Evolutionary conservation across 169 alveolate genomes (phyloP).

Genomic region (Blepharisma undulans): DNA sequence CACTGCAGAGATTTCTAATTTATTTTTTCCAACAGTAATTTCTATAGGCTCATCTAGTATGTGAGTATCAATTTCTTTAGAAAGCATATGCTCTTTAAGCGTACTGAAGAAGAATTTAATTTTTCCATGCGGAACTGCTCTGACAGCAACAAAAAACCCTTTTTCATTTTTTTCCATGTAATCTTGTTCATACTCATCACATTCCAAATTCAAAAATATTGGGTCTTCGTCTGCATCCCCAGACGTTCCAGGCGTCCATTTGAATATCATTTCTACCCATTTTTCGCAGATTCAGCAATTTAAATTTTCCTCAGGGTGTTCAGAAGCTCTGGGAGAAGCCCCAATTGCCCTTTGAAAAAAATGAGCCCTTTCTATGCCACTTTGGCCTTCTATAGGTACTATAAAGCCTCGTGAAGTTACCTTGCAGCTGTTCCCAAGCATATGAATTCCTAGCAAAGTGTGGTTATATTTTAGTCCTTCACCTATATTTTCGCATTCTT

Average conservation of each 20-base stretch:
- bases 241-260: slow-evolving; percentile 45
- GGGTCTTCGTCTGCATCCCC: slow-evolving; percentile 47
- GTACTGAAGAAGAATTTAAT: slow-evolving; percentile 54
- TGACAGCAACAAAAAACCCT: slow-evolving; percentile 41
- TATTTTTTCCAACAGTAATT: background rate
- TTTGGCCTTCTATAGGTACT: slow-evolving; percentile 28
- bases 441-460: slow-evolving; percentile 73
- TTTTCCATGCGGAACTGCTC: slow-evolving; percentile 79
- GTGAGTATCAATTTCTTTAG: background rate
- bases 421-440: slow-evolving; percentile 75
- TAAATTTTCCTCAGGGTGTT: slow-evolving; percentile 34
- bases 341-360: slow-evolving; percentile 44
- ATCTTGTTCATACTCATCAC: slow-evolving; percentile 34
- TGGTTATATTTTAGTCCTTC: slow-evolving; percentile 72
- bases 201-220: slow-evolving; percentile 56
- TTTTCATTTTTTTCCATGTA: background rate
- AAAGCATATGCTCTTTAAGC: background rate
- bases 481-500: slow-evolving; percentile 61
- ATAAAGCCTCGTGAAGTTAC: slow-evolving; percentile 74
- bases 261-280: slow-evolving; percentile 64
- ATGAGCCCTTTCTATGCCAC: slow-evolving; percentile 40
- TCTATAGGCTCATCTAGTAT: background rate
- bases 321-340: slow-evolving; percentile 52
- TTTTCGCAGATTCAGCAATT: slow-evolving; percentile 80
- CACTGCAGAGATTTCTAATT: background rate